These are phyloP conservation scores for Neospora caninum DNA, from an alignment of 169 alveolate genomes.

Conservation along the genomic window DNA sequence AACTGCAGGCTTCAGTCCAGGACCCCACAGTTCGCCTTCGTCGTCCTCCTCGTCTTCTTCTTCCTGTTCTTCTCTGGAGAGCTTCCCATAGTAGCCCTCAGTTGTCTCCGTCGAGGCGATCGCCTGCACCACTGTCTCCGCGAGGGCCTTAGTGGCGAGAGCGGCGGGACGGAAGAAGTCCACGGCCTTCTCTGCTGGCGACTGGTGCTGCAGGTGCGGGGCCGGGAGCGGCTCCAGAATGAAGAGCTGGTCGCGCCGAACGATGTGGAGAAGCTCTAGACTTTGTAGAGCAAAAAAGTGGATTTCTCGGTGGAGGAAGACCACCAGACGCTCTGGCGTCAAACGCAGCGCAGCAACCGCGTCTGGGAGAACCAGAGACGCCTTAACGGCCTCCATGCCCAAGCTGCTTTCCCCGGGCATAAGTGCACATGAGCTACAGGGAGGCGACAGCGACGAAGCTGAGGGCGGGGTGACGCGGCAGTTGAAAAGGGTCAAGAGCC, in stretches of 20 bases:
- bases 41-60: neutral
- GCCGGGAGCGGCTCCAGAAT: neutral
- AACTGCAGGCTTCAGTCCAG: too few relatives aligned
- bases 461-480: neutral
- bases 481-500: constrained; percentile 16
- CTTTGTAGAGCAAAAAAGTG: neutral
- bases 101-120: neutral
- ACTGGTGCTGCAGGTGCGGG: neutral
- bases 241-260: neutral
- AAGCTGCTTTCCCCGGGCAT: neutral
- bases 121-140: neutral
- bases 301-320: neutral
- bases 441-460: neutral
- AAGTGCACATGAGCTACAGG: neutral
- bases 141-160: neutral
- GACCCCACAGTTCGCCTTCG: neutral
- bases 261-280: neutral
- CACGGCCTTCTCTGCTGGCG: neutral
- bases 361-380: neutral
- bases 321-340: constrained; percentile 13
- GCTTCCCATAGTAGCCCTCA: neutral
- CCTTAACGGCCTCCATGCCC: neutral
- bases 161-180: neutral
- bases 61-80: neutral
- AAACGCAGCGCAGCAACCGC: neutral